Base-by-base conservation (phyloP, 139 green algal genomes). In the Chlorella sp. region DNA sequence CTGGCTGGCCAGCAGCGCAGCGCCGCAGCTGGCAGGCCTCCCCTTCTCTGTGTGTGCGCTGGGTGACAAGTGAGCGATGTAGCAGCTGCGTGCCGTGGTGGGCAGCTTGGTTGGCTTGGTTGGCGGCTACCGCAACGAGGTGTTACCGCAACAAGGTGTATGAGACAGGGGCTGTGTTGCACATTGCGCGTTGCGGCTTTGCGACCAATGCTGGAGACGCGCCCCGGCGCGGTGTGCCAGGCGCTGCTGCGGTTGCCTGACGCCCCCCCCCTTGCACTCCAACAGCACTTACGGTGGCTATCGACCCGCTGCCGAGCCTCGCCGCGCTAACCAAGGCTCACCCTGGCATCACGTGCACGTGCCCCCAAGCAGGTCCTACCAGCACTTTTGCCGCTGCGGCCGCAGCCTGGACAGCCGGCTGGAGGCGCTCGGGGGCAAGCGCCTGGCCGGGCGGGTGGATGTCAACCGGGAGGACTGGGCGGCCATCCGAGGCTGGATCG, bases 361-460 rank as follows among this genome's bases (percentile, higher is more conserved):
- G n/a, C n/a, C 76, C 38, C 44, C 58, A 36, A 40, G 36, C 89
- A 95, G 89, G 80, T 95, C 93, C 1, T 98, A 98, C 86, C 88
- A 87, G 9, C 92, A 98, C 89, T 98, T 95, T 80, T 96, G 93
- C 88, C 92, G 90, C 32, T 98, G 94, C 89, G 95, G 95, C 56
- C 94, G 93, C 87, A 65, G 68, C 41, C 58, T 98, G 44, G 94
- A 98, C 64, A 89, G 78, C 0, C 86, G 92, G 0, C 78, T 97
- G 32, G 87, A 89, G 46, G 64, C 68, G n/a, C 79, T 92, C 40
- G 93, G 94, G 0, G 95, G 73, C 0, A 0, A 32, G 14, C 77
- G 88, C 20, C 76, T 96, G 32, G 80, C 72, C 19, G 65, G 73
- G 1, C 80, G 93, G 0, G 84, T 87, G 4, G 94, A 98, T 54